Evolutionary conservation across 1,284 basidiomycete species (phyloP).

Genomic region (Leccinum fallax): DNA sequence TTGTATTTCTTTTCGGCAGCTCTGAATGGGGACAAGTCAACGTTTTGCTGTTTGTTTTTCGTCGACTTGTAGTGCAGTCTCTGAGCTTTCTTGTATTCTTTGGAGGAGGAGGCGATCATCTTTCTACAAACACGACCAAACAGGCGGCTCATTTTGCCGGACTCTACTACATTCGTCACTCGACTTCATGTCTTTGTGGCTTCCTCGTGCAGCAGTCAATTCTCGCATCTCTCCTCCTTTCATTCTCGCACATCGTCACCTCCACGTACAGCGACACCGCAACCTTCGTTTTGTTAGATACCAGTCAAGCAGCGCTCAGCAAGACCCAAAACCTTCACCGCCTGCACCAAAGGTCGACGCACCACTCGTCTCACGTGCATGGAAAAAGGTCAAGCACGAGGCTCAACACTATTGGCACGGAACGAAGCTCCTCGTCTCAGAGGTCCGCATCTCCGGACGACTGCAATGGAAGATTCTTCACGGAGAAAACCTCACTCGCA

Average conservation of each 20-base stretch:
- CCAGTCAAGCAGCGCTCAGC: slow-evolving; percentile 24
- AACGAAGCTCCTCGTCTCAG: slow-evolving; percentile 91
- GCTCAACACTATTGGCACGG: slow-evolving; percentile 98
- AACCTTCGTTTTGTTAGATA: slow-evolving; percentile 8
- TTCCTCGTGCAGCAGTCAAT: slow-evolving; percentile 45
- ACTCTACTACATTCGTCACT: neutral
- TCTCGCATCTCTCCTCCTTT: slow-evolving; percentile 16
- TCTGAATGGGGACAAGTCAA: slow-evolving; percentile 66
- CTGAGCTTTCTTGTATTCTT: slow-evolving; percentile 50
- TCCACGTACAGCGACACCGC: neutral
- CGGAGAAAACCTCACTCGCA: slow-evolving; percentile 87
- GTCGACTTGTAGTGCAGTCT: slow-evolving; percentile 60
- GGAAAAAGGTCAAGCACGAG: slow-evolving; percentile 96
- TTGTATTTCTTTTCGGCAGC: slow-evolving; percentile 78
- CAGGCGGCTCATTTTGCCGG: slow-evolving; percentile 19
- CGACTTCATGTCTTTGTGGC: slow-evolving; percentile 60
- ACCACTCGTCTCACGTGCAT: slow-evolving; percentile 63
- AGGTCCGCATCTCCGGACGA: slow-evolving; percentile 88
- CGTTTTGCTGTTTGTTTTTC: slow-evolving; percentile 47
- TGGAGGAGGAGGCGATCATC: slow-evolving; percentile 3
- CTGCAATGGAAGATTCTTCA: slow-evolving; percentile 92
- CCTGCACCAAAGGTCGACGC: slow-evolving; percentile 57
- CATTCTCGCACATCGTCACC: slow-evolving; percentile 14
- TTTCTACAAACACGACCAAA: slow-evolving; percentile 34
- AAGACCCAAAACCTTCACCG: slow-evolving; percentile 49